These are phyloP conservation scores for Neckera pumila DNA, from an alignment of 225 moss, liverwort and hornwort genomes.

Conservation along the genomic window DNA sequence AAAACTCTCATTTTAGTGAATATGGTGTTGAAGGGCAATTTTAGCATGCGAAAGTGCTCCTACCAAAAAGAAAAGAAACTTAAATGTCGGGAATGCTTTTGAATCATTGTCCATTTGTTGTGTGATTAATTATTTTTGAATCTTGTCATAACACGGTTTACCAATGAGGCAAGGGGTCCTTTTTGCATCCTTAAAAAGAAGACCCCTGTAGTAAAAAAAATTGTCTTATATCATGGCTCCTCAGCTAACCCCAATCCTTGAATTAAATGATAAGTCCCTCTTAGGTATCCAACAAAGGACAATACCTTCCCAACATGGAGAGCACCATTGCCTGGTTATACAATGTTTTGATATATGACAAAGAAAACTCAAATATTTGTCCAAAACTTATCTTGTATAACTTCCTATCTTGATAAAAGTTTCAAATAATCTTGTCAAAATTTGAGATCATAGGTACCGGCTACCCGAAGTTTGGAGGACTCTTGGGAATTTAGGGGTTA, in stretches of 20 bases:
- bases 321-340: background rate
- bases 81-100: background rate
- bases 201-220: too few relatives aligned
- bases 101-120: too few relatives aligned
- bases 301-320: background rate
- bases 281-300: background rate
- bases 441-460: background rate
- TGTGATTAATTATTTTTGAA: too few relatives aligned
- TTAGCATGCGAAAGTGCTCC: background rate
- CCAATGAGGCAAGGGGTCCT: too few relatives aligned
- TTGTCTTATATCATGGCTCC: background rate
- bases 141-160: too few relatives aligned
- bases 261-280: fast-evolving
- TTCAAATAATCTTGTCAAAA: background rate
- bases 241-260: fast-evolving
- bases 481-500: background rate
- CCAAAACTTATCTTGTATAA: background rate
- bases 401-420: background rate
- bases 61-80: background rate
- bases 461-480: background rate
- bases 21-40: too few relatives aligned
- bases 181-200: too few relatives aligned
- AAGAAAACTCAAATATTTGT: too few relatives aligned
- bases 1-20: too few relatives aligned
- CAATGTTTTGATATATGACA: background rate